phyloP scores from a whole-genome alignment of 371 early-diverging fungal species.

The Rhizopus microsporus region DNA sequence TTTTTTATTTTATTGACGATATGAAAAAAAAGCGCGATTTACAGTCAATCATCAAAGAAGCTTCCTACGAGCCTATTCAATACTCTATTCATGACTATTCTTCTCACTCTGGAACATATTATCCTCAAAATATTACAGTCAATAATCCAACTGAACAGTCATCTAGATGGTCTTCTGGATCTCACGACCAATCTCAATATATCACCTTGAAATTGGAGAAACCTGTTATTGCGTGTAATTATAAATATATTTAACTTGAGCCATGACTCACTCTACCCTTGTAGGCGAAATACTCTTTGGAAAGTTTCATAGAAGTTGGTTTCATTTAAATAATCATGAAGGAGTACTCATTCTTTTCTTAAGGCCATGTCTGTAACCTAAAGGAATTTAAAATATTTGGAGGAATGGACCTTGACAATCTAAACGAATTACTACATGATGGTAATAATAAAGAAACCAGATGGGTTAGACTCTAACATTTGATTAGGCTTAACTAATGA shows the following conservation, averaged over 20 bases:
- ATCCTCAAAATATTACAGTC: constrained; percentile 75
- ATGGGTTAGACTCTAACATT: neutral
- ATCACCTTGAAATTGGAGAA: constrained; percentile 74
- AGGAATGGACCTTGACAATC: constrained; percentile 75
- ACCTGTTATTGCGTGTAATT: constrained; percentile 72
- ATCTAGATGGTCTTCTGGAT: constrained; percentile 84
- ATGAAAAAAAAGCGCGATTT: constrained; percentile 12
- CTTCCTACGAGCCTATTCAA: constrained; percentile 21
- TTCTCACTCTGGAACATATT: constrained; percentile 74
- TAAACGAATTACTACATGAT: constrained; percentile 85
- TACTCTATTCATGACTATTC: constrained; percentile 70
- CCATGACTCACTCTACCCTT: neutral
- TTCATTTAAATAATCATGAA: neutral
- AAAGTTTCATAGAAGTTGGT: constrained; percentile 87
- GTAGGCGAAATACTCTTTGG: constrained; percentile 91
- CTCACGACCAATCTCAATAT: constrained; percentile 83
- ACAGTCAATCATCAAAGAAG: constrained; percentile 1
- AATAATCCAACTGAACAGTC: constrained; percentile 77
- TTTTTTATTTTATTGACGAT: too few relatives aligned
- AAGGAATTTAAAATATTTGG: constrained; percentile 96
- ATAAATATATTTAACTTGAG: constrained; percentile 1
- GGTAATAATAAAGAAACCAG: constrained; percentile 47
- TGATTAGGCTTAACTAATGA: constrained; percentile 64
- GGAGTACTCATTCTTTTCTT: constrained; percentile 61
- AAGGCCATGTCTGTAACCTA: constrained; percentile 94